Base-by-base conservation (phyloP, 345 rosid species). In the Kandelia obovata region DNA sequence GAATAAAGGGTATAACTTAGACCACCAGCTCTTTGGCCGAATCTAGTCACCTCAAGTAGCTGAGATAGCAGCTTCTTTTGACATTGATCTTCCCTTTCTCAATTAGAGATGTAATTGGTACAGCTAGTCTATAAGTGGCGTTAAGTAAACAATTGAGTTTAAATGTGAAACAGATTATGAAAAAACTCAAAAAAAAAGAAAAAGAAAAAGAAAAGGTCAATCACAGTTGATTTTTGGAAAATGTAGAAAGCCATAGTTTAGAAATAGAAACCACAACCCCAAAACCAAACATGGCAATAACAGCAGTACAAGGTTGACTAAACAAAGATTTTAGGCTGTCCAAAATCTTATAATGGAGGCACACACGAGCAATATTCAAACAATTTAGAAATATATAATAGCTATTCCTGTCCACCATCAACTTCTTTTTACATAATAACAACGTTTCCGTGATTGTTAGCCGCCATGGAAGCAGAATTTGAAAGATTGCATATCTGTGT, bases 231-330 rank as follows among this genome's bases (percentile, higher is more conserved):
- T 46, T 20, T n/a, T 11, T 61, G 10, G 47, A 34, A 31, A 30
- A 26, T n/a, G 32, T 43, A 43, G 17, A 13, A 43, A 43, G 49
- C 49, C 19, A 13, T 13, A 13, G 4, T 13, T 43, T 43, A 43
- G 49, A 43, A 53, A 6, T 9, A 39, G 61, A 4, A 52, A 32
- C 7, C 49, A 39, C 35, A 47, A 11, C 52, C 23, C 4, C 25
- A 5, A 19, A 49, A 5, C 32, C 20, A 26, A 43, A 49, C 39
- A 64, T 2, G 53, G 56, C 30, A 62, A 43, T 20, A 53, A 46
- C 15, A 64, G 67, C 19, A n/a, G 64, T 66, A 70, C 80, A 73
- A 75, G 73, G 57, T 72, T 72, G 77, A 75, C 77, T 19, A 66
- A 8, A 68, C 16, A 15, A 53, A 62, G 57, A 65, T 4, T 70